A percentile compares a stretch with the other conserved stretches of the same genome.
Conservation (phyloP, 2,329 filamentous ascomycete genomes). For the Trichoderma brevicompactum region DNA sequence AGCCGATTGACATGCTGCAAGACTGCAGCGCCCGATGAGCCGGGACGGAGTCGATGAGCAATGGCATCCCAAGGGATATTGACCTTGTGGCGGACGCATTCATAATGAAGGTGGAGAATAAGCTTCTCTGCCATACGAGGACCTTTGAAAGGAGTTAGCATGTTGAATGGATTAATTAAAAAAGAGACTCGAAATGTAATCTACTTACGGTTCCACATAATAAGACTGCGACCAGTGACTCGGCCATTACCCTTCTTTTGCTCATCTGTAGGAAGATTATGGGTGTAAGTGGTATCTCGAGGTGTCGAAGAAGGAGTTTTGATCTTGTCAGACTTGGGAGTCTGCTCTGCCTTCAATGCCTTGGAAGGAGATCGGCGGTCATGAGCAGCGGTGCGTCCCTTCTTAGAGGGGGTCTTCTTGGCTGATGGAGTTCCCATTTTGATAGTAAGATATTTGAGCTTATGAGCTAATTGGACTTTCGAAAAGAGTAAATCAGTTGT, state of each 20-base stretch:
- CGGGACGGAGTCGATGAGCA: slow-evolving; percentile 48
- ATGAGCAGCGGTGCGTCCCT: slow-evolving; percentile 29
- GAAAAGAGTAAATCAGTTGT: neutral
- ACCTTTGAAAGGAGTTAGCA: slow-evolving; percentile 38
- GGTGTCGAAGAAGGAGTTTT: slow-evolving; percentile 21
- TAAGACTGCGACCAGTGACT: slow-evolving; percentile 44
- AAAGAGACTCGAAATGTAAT: neutral
- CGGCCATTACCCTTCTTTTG: slow-evolving; percentile 39
- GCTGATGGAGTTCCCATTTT: slow-evolving; percentile 30
- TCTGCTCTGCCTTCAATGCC: slow-evolving; percentile 22
- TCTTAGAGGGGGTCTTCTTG: slow-evolving; percentile 34
- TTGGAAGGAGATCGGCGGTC: slow-evolving; percentile 28
- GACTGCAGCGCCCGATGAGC: slow-evolving; percentile 46
- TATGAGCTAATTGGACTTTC: neutral
- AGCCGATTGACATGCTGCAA: slow-evolving; percentile 45
- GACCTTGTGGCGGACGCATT: slow-evolving; percentile 41
- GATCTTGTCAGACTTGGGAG: neutral
- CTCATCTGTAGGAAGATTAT: slow-evolving; percentile 35
- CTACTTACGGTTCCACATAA: slow-evolving; percentile 51
- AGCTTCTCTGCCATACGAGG: slow-evolving; percentile 54
- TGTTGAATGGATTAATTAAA: neutral
- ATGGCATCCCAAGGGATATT: slow-evolving; percentile 47
- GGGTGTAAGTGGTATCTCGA: slow-evolving; percentile 34
- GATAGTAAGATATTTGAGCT: neutral
- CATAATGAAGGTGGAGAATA: slow-evolving; percentile 48